phyloP scores from a whole-genome alignment of 345 rosid species.

The Syzygium aromaticum region DNA sequence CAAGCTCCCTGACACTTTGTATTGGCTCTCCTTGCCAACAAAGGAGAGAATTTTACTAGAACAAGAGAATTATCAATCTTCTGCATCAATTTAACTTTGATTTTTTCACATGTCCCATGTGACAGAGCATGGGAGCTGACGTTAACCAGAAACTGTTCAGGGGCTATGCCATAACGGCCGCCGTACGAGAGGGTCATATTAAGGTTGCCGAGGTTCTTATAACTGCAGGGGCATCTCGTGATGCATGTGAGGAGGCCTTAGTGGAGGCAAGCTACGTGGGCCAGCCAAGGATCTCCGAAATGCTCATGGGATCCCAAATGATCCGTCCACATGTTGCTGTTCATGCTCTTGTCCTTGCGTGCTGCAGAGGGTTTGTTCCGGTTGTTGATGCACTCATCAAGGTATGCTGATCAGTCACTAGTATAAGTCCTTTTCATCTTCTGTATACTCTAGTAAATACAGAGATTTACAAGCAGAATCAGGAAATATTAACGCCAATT shows the following conservation, averaged over 20 bases:
- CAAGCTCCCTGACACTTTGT: background rate
- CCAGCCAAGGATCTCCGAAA: slow-evolving; percentile 19
- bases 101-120: background rate
- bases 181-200: slow-evolving; percentile 41
- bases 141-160: slow-evolving; percentile 52
- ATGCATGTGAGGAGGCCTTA: slow-evolving; percentile 61
- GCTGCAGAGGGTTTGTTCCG: slow-evolving; percentile 47
- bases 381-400: slow-evolving; percentile 38
- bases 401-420: slow-evolving; percentile 6
- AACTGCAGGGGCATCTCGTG: slow-evolving; percentile 40
- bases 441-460: background rate
- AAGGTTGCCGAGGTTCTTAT: slow-evolving; percentile 38
- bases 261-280: slow-evolving; percentile 57
- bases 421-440: background rate
- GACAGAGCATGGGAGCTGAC: slow-evolving; percentile 47
- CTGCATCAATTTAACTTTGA: background rate
- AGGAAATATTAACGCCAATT: background rate
- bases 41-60: background rate
- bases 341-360: slow-evolving; percentile 49
- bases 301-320: slow-evolving; percentile 40
- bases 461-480: background rate
- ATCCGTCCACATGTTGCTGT: slow-evolving; percentile 37
- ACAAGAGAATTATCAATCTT: background rate
- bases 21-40: background rate
- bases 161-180: slow-evolving; percentile 55